Conservation (phyloP, 2,329 filamentous ascomycete genomes). For the Penicillium sp. region DNA sequence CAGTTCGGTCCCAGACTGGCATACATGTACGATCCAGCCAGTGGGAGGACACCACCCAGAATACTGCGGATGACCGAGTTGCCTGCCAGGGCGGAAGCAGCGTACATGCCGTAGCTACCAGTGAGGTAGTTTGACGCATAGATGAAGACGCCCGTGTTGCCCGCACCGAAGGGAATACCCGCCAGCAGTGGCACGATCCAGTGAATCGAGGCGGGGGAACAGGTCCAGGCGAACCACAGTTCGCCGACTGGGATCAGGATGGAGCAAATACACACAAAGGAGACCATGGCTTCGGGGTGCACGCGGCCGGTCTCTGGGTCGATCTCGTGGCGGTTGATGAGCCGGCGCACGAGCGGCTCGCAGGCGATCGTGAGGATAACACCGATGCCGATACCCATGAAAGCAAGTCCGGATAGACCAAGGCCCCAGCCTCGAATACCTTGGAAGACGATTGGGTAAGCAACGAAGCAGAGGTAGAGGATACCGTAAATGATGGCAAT, state of each 20-base stretch:
- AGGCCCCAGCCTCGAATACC: conserved; percentile 71
- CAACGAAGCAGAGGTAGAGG: conserved; percentile 84
- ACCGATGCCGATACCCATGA: conserved; percentile 65
- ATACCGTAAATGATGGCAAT: conserved; percentile 78
- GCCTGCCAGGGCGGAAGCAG: conserved; percentile 73
- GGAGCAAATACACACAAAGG: conserved; percentile 72
- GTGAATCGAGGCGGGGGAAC: conserved; percentile 68
- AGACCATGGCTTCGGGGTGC: conserved; percentile 74
- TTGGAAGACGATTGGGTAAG: conserved; percentile 79
- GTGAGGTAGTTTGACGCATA: conserved; percentile 78
- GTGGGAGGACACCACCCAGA: conserved; percentile 71
- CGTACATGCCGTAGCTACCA: conserved; percentile 73
- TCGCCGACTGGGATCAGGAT: conserved; percentile 72
- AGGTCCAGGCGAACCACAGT: conserved; percentile 85
- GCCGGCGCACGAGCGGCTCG: conserved; percentile 65
- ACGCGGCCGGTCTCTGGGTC: conserved; percentile 71
- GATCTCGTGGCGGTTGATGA: conserved; percentile 71
- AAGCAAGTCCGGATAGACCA: conserved; percentile 70
- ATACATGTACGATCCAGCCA: conserved; percentile 72
- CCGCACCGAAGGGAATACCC: conserved; percentile 72
- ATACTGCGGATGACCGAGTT: conserved; percentile 70
- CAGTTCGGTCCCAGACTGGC: conserved; percentile 65
- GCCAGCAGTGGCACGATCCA: conserved; percentile 77
- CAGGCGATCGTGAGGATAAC: conserved; percentile 49
- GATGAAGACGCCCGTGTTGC: conserved; percentile 75